A percentile compares a stretch with the other conserved stretches of the same genome.
phyloP scores from a whole-genome alignment of 2,329 filamentous ascomycete genomes.

The Ophiostoma ulmi region DNA sequence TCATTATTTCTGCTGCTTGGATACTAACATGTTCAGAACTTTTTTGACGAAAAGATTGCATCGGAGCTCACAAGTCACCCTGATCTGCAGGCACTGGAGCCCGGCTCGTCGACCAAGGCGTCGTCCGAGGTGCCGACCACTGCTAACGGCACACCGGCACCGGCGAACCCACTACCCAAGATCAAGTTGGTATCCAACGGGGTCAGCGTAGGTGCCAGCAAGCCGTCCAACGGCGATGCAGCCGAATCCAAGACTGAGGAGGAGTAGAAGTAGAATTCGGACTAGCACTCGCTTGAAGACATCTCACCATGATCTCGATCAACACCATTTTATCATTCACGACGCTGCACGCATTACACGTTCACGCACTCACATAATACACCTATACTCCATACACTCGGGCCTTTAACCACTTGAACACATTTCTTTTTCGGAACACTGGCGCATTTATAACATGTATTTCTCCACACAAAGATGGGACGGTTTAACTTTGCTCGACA shows the following conservation, averaged over 20 bases:
- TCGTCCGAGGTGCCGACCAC: slow-evolving; percentile 41
- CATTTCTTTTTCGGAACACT: not conserved
- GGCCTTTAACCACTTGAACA: not conserved
- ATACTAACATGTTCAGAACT: slow-evolving; percentile 42
- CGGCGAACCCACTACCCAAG: slow-evolving; percentile 26
- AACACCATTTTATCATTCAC: not conserved
- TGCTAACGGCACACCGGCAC: slow-evolving; percentile 31
- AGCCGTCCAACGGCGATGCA: slow-evolving; percentile 8
- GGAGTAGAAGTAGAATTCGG: slow-evolving; percentile 17
- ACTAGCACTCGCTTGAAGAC: too few relatives aligned
- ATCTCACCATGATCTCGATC: not conserved
- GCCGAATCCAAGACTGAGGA: slow-evolving; percentile 22
- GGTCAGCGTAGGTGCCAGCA: slow-evolving; percentile 21
- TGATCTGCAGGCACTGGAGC: slow-evolving; percentile 31
- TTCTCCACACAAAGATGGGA: not conserved
- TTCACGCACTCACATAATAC: slow-evolving; percentile 1
- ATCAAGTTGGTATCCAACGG: slow-evolving; percentile 31
- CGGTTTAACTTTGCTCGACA: not conserved
- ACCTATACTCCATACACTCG: not conserved
- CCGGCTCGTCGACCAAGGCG: slow-evolving; percentile 33
- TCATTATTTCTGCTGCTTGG: not conserved
- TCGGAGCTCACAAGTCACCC: slow-evolving; percentile 32
- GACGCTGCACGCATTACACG: not conserved
- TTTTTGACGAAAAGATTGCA: slow-evolving; percentile 50
- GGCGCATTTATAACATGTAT: slow-evolving; percentile 11